Evolutionary conservation across 306 rosid species (phyloP), one percentile per base, ranked within the genome.

Genomic region (Corylus americana): DNA sequence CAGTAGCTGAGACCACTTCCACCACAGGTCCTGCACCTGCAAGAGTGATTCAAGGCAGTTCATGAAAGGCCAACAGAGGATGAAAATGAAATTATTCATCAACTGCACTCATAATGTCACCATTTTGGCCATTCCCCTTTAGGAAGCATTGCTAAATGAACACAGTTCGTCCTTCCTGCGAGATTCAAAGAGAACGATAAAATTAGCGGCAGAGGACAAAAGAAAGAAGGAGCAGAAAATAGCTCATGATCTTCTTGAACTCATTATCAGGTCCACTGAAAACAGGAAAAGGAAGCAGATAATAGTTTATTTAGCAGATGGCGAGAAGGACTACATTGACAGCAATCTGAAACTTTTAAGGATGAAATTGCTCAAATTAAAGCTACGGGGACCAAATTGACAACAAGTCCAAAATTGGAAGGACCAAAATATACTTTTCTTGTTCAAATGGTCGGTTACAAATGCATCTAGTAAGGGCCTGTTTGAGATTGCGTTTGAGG

Each of bases 81-180:
- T 29, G 48, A 37, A 53, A 14, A 42, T 42, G 45, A 42, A 42
- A 42, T 42, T 71, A 50, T 50, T 61, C 27, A 58, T 57, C 7
- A 14, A 55, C 48, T 22, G 13, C 72, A 67, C 14, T 10, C 7
- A 8, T 12, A 59, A 9, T n/a, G 37, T 62, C 77, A 88, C 98
- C 98, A 95, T 77, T 86, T 86, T 42, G 98, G 98, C 98, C 98
- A 95, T 80, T 95, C 91, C 12, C 98, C 98, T 84, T 91, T 88
- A 2, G 98, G 96, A 49, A 95, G 98, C 92, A 95, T 86, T 85
- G 84, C 85, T 68, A 89, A 63, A 64, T 89, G 85, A 67, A 84
- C 86, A 74, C 42, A 79, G 73, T 92, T 95, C 55, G 91, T 92
- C 91, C 98, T 88, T 71, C 98, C 98, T 88, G 47, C 1, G 1